Conservation (phyloP, 768 basidiomycete species). For the Coprinopsis strossmayeri region DNA sequence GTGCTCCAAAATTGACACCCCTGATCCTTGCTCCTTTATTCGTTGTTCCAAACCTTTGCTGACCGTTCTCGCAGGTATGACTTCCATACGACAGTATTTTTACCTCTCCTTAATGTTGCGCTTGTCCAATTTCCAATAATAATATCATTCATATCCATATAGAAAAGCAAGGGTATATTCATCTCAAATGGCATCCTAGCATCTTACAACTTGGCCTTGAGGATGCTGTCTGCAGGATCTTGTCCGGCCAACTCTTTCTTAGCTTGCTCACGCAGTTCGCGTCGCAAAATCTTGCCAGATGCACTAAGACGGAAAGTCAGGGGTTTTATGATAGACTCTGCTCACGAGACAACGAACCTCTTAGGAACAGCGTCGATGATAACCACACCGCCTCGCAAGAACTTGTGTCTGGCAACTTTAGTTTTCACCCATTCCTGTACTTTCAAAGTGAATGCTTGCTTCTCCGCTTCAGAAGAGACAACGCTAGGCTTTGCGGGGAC, state of each 20-base stretch:
- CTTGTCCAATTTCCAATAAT: too few species aligned
- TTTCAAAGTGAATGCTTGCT: constrained; percentile 36
- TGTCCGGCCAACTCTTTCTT: constrained; percentile 45
- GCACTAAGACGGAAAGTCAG: constrained; percentile 38
- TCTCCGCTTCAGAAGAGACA: constrained; percentile 28
- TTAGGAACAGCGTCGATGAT: constrained; percentile 62
- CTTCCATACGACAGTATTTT: too few species aligned
- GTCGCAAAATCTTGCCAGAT: constrained; percentile 82
- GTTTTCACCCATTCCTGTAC: constrained; percentile 59
- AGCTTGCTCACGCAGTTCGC: constrained; percentile 65
- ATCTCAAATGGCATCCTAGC: neutral
- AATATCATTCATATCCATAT: neutral
- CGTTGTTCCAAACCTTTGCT: too few species aligned
- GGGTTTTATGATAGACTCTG: neutral
- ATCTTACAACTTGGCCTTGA: constrained; percentile 29
- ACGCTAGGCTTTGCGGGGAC: constrained; percentile 40
- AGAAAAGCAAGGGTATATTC: too few species aligned
- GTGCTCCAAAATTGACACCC: constrained; percentile 77
- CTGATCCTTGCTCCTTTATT: constrained; percentile 27
- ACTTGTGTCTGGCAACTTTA: constrained; percentile 74
- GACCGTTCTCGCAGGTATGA: too few species aligned
- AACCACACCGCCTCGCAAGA: constrained; percentile 68
- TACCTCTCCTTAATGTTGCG: too few species aligned
- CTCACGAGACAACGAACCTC: constrained; percentile 34
- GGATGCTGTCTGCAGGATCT: constrained; percentile 26